Evolutionary conservation across 495 filamentous ascomycete species (phyloP), one percentile per base, ranked within the genome.

Genomic region (Daldinia loculata): DNA sequence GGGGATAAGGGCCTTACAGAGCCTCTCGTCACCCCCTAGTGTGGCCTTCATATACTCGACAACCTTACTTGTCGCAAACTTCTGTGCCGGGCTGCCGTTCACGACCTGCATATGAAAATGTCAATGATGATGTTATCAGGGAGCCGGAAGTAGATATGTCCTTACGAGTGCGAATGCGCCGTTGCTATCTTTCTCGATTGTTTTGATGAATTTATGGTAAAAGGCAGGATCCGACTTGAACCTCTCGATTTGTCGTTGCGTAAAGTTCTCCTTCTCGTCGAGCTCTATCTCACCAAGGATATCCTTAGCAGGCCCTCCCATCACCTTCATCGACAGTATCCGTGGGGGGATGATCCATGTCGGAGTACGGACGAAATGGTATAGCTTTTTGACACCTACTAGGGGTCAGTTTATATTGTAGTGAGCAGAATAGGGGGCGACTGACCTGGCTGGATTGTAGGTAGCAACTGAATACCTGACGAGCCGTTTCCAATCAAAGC

Each of bases 271-370:
- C 22, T 75, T 64, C 43, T 76, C 73, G 26, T 80, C 78, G 34
- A 79, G 64, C 55, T 80, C 72, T 36, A 79, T 66, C 43, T 76
- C 56, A 15, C 56, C 11, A 5, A 80, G 64, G 22, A 80, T 68
- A 14, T 61, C 43, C 43, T 74, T 48, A 68, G 58, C 73, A 38
- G 57, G 78, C 62, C 69, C 76, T 4, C 80, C 78, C 81, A 84
- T 80, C 27, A 74, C 63, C 61, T 80, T 80, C 80, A 84, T 83
- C 0, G 78, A 74, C 61, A 80, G 60, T 59, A 83, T 79, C 56
- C 83, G 71, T 6, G 88, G 85, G 34, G 88, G 86, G 6, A 86
- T 81, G n/a, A 92, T 61, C 90, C 90, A 93, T 29, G 89, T 91
- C 3, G 87, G 86, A 38, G 86, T 88, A 22, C 90, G 86, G 43